Base-by-base conservation (phyloP, 2,329 filamentous ascomycete species). In the Aspergillus proliferans region DNA sequence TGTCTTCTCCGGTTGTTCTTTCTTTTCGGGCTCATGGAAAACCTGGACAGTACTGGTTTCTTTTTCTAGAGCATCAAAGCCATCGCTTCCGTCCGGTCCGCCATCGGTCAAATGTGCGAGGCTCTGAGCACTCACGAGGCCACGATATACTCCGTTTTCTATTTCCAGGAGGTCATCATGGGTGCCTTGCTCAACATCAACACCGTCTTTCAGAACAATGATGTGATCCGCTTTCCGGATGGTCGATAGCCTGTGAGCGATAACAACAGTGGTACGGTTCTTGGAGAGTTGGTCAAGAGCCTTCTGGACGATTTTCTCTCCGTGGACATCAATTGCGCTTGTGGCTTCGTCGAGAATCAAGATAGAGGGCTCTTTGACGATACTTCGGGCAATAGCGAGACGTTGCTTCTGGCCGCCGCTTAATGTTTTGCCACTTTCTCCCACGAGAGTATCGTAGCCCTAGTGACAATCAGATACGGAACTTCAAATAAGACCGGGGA, bases 351-450 rank as follows among this genome's bases (percentile, higher is more conserved):
- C 86, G 6, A 93, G 72, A 5, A 90, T 78, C 3, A 90, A 69
- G 2, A 90, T 80, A 0, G 74, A 71, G 0, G 86, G 86, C 45
- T 82, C 72, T 42, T 84, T 81, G 47, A 89, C 76, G 24, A 89
- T 82, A 9, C 83, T 83, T 6, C 86, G 76, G 0, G 86, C 86
- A 52, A 90, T 89, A 2, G 87, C 84, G 21, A 94, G 78, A 4
- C 89, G 81, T 64, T 94, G 88, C n/a, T 87, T 81, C 64, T 95
- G 88, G 1, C 89, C 89, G n/a, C 88, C 86, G 9, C 85, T 89
- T 1, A 94, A 72, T 62, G 87, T 88, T 43, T 86, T 84, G 4
- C 88, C 88, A 24, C 80, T 80, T 61, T 92, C 87, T 1, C 88
- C 88, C 1, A 93, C 87, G 7, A 79, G 69, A 0, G 88, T 89